Conservation (phyloP, 2,329 filamentous ascomycete genomes). For the Trichoderma sp. region DNA sequence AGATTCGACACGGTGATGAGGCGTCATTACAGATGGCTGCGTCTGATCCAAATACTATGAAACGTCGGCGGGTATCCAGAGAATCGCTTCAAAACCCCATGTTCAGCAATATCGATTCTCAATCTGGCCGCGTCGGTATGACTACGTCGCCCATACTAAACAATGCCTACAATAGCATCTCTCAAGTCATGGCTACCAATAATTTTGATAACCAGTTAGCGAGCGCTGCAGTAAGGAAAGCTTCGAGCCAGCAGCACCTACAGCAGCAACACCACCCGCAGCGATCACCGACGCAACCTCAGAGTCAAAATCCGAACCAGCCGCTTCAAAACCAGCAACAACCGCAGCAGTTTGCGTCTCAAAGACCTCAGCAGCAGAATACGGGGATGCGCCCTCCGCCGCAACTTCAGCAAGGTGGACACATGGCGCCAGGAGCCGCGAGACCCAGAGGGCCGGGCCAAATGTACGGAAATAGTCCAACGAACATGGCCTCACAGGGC, state of each 20-base stretch:
- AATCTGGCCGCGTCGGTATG: conserved; percentile 16
- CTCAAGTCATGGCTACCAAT: conserved; percentile 20
- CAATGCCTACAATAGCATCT: conserved; percentile 15
- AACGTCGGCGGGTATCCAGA: conserved; percentile 30
- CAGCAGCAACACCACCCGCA: conserved; percentile 18
- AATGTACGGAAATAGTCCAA: conserved; percentile 9
- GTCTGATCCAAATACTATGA: conserved; percentile 22
- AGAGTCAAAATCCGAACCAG: not conserved
- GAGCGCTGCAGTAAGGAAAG: conserved; percentile 10
- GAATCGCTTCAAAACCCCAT: conserved; percentile 21
- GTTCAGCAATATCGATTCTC: conserved; percentile 13
- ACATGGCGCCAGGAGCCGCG: conserved; percentile 9
- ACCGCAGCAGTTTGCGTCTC: conserved; percentile 9
- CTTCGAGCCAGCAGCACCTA: conserved; percentile 14
- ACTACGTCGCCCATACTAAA: conserved; percentile 21
- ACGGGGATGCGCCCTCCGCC: conserved; percentile 3
- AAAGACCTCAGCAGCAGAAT: conserved; percentile 7
- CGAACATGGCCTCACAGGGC: conserved; percentile 14
- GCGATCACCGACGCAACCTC: conserved; percentile 3
- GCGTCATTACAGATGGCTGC: conserved; percentile 16
- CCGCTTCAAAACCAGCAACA: conserved; percentile 9
- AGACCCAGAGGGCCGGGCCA: conserved; percentile 18
- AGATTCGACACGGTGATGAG: conserved; percentile 18
- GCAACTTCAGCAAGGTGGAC: conserved; percentile 22
- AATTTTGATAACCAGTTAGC: conserved; percentile 24